Evolutionary conservation across 306 rosid species (phyloP).

Genomic region (Cyclanthera cordifolia): DNA sequence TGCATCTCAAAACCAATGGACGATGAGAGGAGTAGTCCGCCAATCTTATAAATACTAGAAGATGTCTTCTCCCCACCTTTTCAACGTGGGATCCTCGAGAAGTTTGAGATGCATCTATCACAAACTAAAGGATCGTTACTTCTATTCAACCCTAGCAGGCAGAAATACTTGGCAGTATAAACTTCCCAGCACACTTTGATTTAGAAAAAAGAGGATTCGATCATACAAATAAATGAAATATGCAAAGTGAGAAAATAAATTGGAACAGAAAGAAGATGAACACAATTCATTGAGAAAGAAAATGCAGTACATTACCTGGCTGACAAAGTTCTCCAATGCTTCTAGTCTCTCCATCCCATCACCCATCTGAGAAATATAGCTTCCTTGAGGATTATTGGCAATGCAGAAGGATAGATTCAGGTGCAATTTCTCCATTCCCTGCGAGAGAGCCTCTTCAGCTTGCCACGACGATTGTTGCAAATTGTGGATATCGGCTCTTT

Average conservation of each 20-base stretch:
- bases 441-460: constrained; percentile 84
- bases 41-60: too few relatives aligned
- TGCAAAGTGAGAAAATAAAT: background rate
- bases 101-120: background rate
- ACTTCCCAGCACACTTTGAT: too few relatives aligned
- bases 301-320: constrained; percentile 43
- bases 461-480: constrained; percentile 62
- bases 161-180: too few relatives aligned
- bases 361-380: constrained; percentile 43
- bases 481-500: constrained; percentile 23
- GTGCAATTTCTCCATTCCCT: constrained; percentile 73
- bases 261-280: background rate
- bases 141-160: background rate
- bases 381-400: constrained; percentile 31
- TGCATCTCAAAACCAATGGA: too few relatives aligned
- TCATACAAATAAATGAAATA: background rate
- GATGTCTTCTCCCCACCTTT: too few relatives aligned
- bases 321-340: constrained; percentile 56
- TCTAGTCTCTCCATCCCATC: constrained; percentile 48
- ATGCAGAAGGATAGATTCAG: constrained; percentile 44
- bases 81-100: too few relatives aligned
- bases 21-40: too few relatives aligned
- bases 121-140: background rate
- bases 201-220: background rate
- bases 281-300: background rate